phyloP scores from a whole-genome alignment of 1,284 basidiomycete genomes.

The Kalmanozyma brasiliensis region DNA sequence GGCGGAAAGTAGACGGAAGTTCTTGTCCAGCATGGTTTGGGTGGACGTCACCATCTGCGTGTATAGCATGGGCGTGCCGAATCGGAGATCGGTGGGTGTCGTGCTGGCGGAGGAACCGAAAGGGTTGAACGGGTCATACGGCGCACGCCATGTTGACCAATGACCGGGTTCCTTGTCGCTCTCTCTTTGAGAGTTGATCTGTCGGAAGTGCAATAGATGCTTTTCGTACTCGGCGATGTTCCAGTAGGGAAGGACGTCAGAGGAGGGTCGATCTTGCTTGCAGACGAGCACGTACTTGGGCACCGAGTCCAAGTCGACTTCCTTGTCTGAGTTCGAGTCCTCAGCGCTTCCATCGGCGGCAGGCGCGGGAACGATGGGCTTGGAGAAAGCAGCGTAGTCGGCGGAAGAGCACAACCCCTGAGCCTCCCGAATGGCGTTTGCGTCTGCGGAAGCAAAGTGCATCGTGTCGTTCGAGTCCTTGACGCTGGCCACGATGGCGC shows the following conservation, averaged over 20 bases:
- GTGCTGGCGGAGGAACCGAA: constrained; percentile 10
- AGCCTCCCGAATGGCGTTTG: constrained; percentile 14
- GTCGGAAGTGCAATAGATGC: constrained; percentile 28
- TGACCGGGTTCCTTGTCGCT: constrained; percentile 17
- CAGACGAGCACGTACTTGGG: constrained; percentile 58
- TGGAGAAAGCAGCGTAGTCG: constrained; percentile 42
- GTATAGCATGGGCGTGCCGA: constrained; percentile 83
- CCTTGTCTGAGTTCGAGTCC: constrained; percentile 28
- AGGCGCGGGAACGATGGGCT: constrained; percentile 19
- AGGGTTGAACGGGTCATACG: constrained; percentile 38
- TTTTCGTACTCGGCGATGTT: constrained; percentile 39
- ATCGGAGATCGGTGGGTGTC: not conserved
- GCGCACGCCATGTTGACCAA: constrained; percentile 32
- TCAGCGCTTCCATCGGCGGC: not conserved
- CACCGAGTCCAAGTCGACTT: constrained; percentile 57
- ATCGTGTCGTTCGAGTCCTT: constrained; percentile 75
- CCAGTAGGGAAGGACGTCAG: constrained; percentile 39
- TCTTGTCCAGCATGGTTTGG: constrained; percentile 92
- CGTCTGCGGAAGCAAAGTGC: constrained; percentile 69
- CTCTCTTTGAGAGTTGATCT: constrained; percentile 18
- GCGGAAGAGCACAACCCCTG: constrained; percentile 25
- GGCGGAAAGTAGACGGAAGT: constrained; percentile 77
- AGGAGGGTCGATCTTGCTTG: constrained; percentile 11
- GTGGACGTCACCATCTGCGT: constrained; percentile 92
- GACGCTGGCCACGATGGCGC: constrained; percentile 24